Base-by-base conservation (phyloP, 2,329 filamentous ascomycete genomes). In the Nemania serpens region DNA sequence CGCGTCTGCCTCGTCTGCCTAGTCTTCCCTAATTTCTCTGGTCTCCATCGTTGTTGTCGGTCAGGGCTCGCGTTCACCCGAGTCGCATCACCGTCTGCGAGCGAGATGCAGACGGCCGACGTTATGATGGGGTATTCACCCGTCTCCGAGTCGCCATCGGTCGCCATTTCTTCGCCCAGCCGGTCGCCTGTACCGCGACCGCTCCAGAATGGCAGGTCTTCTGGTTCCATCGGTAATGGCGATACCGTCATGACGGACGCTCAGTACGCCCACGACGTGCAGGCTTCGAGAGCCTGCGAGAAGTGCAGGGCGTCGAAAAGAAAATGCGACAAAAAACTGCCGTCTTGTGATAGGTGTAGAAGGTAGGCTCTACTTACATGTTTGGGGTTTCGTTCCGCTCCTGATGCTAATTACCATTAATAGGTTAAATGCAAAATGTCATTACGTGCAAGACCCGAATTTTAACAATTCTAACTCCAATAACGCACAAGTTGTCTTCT, bases 261-360 rank as follows among this genome's bases (percentile, higher is more conserved):
- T 12, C 59, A 50, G 7, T 58, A 52, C 22, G 3, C 29, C 43
- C 50, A 50, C 34, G 65, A 67, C 10, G 50, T 59, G 5, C 58
- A 68, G 39, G 70, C 72, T 9, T 64, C 71, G 7, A 68, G 73
- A 54, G 73, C 73, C 34, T 75, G 73, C 42, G 72, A 74, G 66
- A 75, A 75, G 60, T 75, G 73, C 49, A 69, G 72, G 17, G 65
- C 70, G 2, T 73, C 71, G 1, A 75, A 75, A 42, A 66, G 73
- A 45, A 72, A 72, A 58, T 75, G 73, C 55, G 72, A 75, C 52
- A 75, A 75, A 60, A 73, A 71, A 49, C 52, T 75, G 48, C 73
- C 73, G 1, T 66, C 64, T 37, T 75, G 73, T 59, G 71, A 73
- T 29, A 66, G 73, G 42, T 75, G 73, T 61, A 69, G 65, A 45